These are phyloP conservation scores for Boletus fagicola DNA, from an alignment of 768 basidiomycete species.

Conservation along the genomic window DNA sequence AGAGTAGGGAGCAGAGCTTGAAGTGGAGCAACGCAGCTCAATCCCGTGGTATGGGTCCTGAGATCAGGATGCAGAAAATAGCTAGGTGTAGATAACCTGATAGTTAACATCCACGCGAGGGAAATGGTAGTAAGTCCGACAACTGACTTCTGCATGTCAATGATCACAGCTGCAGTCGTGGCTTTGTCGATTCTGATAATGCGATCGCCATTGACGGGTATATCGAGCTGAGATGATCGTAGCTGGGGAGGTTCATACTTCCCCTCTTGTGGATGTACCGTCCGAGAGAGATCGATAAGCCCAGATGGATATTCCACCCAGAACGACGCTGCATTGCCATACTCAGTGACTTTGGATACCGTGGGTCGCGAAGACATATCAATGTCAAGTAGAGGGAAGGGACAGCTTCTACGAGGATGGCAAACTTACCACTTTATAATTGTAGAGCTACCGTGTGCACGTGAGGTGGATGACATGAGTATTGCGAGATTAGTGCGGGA, in stretches of 20 bases:
- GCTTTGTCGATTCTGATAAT: constrained; percentile 49
- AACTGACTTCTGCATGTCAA: constrained; percentile 76
- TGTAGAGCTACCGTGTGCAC: neutral
- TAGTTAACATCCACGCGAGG: constrained; percentile 5
- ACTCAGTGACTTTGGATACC: constrained; percentile 47
- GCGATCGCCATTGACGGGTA: constrained; percentile 52
- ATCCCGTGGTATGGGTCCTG: constrained; percentile 50
- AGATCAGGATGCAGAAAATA: constrained; percentile 66
- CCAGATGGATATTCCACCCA: constrained; percentile 72
- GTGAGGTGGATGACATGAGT: neutral
- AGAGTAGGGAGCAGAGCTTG: constrained; percentile 47
- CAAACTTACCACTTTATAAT: constrained; percentile 10
- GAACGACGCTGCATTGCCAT: constrained; percentile 53
- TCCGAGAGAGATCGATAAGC: constrained; percentile 58
- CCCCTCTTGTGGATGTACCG: constrained; percentile 36
- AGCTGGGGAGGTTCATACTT: constrained; percentile 32
- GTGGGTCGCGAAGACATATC: constrained; percentile 47
- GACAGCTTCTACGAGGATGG: neutral
- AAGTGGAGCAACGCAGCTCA: constrained; percentile 57
- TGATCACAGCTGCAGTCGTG: constrained; percentile 55
- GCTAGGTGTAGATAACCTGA: constrained; percentile 31
- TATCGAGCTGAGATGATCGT: constrained; percentile 45
- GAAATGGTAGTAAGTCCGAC: neutral
- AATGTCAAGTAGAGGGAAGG: neutral
- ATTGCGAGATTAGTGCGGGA: neutral